Evolutionary conservation across 305 asterid species (phyloP).

Genomic region (Fraxinus floribunda): DNA sequence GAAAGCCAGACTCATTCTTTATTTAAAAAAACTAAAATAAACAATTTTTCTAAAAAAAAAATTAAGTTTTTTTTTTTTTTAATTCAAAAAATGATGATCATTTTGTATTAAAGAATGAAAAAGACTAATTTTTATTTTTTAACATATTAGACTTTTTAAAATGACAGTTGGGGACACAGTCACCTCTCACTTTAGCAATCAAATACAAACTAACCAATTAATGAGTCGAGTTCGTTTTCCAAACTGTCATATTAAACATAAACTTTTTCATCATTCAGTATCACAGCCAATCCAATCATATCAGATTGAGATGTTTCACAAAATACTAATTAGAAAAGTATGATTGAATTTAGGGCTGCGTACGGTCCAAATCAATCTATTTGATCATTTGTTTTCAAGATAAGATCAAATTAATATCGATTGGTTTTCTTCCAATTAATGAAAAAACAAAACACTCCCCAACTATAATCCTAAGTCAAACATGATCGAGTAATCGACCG

Average conservation of each 20-base stretch:
- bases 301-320: slow-evolving; percentile 19
- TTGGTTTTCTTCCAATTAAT: background rate
- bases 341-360: slow-evolving; percentile 7
- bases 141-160: background rate
- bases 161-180: background rate
- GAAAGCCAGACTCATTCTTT: background rate
- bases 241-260: slow-evolving; percentile 9
- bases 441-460: background rate
- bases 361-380: background rate
- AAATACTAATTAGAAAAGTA: slow-evolving; percentile 27
- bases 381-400: background rate
- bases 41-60: too few relatives aligned
- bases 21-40: too few relatives aligned
- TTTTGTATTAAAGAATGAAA: background rate
- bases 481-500: background rate
- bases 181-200: slow-evolving; percentile 3
- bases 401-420: background rate
- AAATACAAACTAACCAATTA: background rate
- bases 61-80: too few relatives aligned
- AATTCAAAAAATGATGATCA: background rate
- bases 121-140: background rate
- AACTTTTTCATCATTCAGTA: background rate
- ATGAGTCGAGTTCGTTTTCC: slow-evolving; percentile 11
- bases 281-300: slow-evolving; percentile 36
- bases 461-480: background rate